Conservation (phyloP, 1,284 basidiomycete genomes). For the Cutaneotrichosporon daszewskae region DNA sequence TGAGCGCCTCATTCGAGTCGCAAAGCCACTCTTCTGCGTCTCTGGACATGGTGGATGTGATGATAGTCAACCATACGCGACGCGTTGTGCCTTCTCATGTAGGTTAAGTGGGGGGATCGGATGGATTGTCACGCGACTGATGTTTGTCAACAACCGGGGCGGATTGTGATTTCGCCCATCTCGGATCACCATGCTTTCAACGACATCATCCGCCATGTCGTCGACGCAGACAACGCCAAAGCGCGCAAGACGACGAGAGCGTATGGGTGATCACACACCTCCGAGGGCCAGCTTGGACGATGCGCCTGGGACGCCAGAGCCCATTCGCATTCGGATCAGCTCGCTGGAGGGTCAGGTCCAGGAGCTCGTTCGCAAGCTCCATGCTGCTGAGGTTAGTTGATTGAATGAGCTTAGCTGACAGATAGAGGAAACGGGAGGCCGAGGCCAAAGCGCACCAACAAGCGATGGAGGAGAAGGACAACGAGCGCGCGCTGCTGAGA, state of each 20-base stretch:
- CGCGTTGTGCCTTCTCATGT: too few relatives aligned
- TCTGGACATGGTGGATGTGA: not conserved
- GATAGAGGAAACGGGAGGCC: conserved; percentile 20
- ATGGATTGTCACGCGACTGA: too few relatives aligned
- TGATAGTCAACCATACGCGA: too few relatives aligned
- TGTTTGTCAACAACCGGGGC: too few relatives aligned
- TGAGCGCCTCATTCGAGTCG: conserved; percentile 69
- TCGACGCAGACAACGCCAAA: not conserved
- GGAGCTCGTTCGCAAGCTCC: conserved; percentile 34
- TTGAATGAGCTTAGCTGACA: not conserved
- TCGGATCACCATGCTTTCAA: too few relatives aligned
- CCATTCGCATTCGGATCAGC: conserved; percentile 28
- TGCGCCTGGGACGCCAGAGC: conserved; percentile 32
- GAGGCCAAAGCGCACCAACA: conserved; percentile 5
- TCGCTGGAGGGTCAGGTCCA: conserved; percentile 30
- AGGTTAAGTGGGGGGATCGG: not conserved
- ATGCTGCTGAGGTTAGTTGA: conserved; percentile 24
- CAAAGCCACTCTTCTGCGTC: conserved; percentile 34
- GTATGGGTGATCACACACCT: not conserved
- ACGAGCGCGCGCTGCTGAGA: conserved; percentile 2
- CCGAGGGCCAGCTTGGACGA: too few relatives aligned
- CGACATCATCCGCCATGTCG: not conserved
- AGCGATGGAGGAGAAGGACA: conserved; percentile 1
- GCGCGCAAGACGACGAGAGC: not conserved
- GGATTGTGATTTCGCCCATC: too few relatives aligned